Percentiles rank a stretch among this genome's conserved stretches.
These are phyloP conservation scores for Scleroderma citrinum DNA, from an alignment of 768 basidiomycete species.

Conservation along the genomic window DNA sequence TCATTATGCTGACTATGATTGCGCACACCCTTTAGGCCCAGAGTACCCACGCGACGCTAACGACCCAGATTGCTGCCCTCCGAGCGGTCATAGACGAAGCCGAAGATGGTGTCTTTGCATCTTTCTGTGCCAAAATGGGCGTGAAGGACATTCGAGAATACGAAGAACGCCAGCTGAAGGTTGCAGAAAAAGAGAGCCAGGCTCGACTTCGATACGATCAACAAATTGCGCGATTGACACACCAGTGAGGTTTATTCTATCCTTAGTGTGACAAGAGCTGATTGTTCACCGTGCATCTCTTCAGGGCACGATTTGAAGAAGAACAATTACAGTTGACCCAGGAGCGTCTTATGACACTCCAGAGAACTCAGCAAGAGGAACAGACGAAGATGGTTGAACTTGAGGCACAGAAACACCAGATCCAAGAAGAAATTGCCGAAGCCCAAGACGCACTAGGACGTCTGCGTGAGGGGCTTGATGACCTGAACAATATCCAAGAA, in stretches of 20 bases:
- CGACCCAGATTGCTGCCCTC: constrained; percentile 50
- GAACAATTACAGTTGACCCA: constrained; percentile 63
- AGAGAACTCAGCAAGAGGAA: constrained; percentile 48
- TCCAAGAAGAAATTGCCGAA: constrained; percentile 54
- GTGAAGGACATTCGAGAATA: constrained; percentile 86
- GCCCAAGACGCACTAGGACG: constrained; percentile 49
- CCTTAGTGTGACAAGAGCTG: not conserved
- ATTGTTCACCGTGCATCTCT: not conserved
- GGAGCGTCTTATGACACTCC: constrained; percentile 56
- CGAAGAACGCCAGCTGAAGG: constrained; percentile 84
- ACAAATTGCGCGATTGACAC: constrained; percentile 78
- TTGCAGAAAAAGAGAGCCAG: constrained; percentile 84
- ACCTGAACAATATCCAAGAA: constrained; percentile 58
- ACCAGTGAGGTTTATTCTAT: constrained; percentile 57
- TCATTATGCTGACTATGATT: not conserved
- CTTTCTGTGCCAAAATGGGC: constrained; percentile 76
- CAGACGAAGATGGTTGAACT: constrained; percentile 46
- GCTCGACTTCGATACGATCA: constrained; percentile 77
- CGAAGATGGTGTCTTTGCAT: constrained; percentile 72
- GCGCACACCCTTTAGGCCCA: constrained; percentile 40
- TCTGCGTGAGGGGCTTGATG: constrained; percentile 57
- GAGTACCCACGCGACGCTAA: constrained; percentile 44
- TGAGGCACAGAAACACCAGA: constrained; percentile 46
- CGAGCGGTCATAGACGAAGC: constrained; percentile 59
- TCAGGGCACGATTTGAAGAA: constrained; percentile 74